phyloP scores from a whole-genome alignment of 2,329 filamentous ascomycete species.

The Ceratocystis colombiana region DNA sequence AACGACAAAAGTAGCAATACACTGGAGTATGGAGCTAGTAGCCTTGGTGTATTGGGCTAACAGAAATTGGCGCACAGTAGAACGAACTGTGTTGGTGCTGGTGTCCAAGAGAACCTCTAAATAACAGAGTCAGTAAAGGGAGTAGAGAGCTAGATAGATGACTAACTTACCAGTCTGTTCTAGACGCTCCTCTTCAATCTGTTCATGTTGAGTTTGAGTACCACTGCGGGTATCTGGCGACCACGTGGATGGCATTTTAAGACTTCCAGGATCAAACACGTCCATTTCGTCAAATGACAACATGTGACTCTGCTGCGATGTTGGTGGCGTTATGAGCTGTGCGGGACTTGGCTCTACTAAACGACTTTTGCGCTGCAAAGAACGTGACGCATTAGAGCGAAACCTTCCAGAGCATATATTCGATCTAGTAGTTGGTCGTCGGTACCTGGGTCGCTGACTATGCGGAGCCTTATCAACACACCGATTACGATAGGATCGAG shows the following conservation, averaged over 20 bases:
- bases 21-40: conserved; percentile 59
- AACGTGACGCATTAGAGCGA: neutral
- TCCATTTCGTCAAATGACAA: conserved; percentile 18
- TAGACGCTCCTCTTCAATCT: neutral
- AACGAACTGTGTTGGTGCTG: neutral
- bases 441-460: neutral
- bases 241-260: neutral
- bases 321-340: conserved; percentile 19
- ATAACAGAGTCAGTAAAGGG: neutral
- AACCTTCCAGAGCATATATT: neutral
- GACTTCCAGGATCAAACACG: neutral
- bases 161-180: neutral
- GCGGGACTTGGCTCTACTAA: neutral
- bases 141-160: neutral
- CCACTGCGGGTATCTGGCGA: neutral
- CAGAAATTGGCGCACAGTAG: conserved; percentile 37
- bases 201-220: neutral
- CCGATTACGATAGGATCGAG: conserved; percentile 11
- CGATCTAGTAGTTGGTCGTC: neutral
- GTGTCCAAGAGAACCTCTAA: neutral
- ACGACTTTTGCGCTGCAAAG: neutral
- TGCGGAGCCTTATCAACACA: neutral
- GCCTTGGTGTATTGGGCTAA: conserved; percentile 49
- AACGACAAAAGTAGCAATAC: conserved; percentile 52
- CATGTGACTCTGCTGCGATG: conserved; percentile 14